Evolutionary conservation across 1,284 basidiomycete genomes (phyloP), one percentile per base, ranked within the genome.

Genomic region (Omphalotus olearius): DNA sequence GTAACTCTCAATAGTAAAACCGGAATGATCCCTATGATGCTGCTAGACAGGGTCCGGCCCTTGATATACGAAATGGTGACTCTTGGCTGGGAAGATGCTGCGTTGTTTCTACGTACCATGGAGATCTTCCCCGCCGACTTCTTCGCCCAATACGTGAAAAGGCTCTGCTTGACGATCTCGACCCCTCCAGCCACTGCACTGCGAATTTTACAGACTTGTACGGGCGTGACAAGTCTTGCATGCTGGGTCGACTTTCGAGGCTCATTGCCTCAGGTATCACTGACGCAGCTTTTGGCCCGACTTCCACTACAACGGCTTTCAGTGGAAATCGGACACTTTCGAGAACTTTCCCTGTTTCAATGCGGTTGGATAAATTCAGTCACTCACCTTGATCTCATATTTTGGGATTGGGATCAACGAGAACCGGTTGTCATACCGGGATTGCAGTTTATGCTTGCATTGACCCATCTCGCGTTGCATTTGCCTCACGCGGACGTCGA

Each of bases 1-100:
- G 66, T 57, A 18, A n/a, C 23, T 36, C 14, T 45, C 35, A 20
- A 23, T 26, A n/a, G 30, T 33, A 13, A 13, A 33, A 33, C 30
- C 30, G 7, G 30, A 33, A 33, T 33, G 13, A 33, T 33, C 30
- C 30, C 30, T 33, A 33, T 33, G 30, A 33, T 33, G 23, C 39
- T 18, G 28, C 18, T 30, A 37, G 30, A 33, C 52, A 70, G 69
- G 66, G 57, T 67, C 40, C 61, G 62, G 26, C 68, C 67, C 47
- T 53, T 56, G 30, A 62, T 70, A 36, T 70, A 69, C 52, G 60
- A 65, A 35, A 64, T 67, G 57, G 66, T 69, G 9, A 63, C 66
- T 6, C 57, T 70, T 18, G 68, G 66, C 25, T 53, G 56, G 37
- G 48, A 52, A 38, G 69, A 70, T 49, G 62, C 61, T 2, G 56